A percentile compares a stretch with the other conserved stretches of the same genome.
Evolutionary conservation across 225 moss, liverwort and hornwort genomes (phyloP).

Genomic region (Marchantia polymorpha): DNA sequence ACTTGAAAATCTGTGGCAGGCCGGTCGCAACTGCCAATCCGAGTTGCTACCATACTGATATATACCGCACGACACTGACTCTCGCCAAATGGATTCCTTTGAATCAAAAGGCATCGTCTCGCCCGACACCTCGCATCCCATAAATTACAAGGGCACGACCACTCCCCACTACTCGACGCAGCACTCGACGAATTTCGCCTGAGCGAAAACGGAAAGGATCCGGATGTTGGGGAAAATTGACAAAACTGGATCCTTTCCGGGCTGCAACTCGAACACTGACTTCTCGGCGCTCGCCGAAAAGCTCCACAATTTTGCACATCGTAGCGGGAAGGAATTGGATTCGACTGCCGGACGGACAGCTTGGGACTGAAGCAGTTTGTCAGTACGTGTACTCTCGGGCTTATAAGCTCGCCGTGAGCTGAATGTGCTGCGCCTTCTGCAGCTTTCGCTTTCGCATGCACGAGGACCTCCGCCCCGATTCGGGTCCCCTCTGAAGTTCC

Average conservation of each 20-base stretch:
- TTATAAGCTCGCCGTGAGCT: not conserved
- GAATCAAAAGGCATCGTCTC: not conserved
- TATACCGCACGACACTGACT: not conserved
- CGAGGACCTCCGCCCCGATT: not conserved
- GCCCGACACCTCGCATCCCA: no score
- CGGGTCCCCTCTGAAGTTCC: not conserved
- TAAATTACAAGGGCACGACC: not conserved
- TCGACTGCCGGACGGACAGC: not conserved
- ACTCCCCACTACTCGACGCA: slow-evolving; percentile 4
- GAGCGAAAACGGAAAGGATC: slow-evolving; percentile 3
- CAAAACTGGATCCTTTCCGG: slow-evolving; percentile 3
- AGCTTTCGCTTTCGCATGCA: not conserved
- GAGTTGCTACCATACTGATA: not conserved
- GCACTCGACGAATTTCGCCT: not conserved
- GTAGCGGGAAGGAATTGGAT: not conserved
- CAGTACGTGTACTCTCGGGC: not conserved
- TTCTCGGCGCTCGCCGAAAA: not conserved
- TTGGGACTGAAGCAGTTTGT: not conserved
- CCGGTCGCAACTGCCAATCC: not conserved
- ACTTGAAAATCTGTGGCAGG: not conserved
- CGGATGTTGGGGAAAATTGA: no score
- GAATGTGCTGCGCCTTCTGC: not conserved
- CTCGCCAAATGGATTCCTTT: no score
- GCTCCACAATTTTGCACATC: not conserved
- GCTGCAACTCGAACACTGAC: not conserved